Evolutionary conservation across 1,284 basidiomycete genomes (phyloP), one percentile per base, ranked within the genome.

Genomic region (Athelia psychrophila): DNA sequence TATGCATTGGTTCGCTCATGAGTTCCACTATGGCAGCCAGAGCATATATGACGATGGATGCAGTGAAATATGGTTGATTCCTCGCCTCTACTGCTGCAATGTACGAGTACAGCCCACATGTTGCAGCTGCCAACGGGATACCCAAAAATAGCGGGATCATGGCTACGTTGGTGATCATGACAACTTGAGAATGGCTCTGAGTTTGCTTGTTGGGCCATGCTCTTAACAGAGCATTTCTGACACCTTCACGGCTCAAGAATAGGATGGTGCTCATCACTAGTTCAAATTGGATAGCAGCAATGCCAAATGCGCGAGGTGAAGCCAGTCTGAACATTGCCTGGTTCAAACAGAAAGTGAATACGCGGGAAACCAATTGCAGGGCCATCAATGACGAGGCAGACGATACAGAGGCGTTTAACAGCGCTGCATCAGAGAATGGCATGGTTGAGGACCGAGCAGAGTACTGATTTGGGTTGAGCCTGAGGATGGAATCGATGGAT

Each of bases 191-290:
- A 38, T 35, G 20, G 56, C 51, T 9, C 54, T 53, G 30, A 52
- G 30, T 51, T 27, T 18, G 47, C 45, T 58, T 53, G n/a, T 65
- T 60, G 2, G 71, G 68, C 66, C 68, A 64, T n/a, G 69, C 64
- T 6, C 81, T 69, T 12, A 95, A 74, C 2, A 96, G 78, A 5
- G 90, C 86, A 66, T 88, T 92, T 33, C 95, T 80, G 10, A 98
- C 81, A 3, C 95, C 95, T 67, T 99, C 97, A 10, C 96, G 78
- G 25, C 90, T 88, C 6, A 98, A 78, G 65, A 98, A 97, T 35
- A 99, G 78, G 60, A 97, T 91, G 13, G 93, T 94, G 56, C 88
- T 91, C 33, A 93, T 81, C 24, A 99, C 69, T 30, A 91, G 79
- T 62, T 95, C 93, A 66, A 95, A 90, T 61, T 93, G 91, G 51